phyloP scores from a whole-genome alignment of 495 filamentous ascomycete genomes.

The Penicillium fimorum region DNA sequence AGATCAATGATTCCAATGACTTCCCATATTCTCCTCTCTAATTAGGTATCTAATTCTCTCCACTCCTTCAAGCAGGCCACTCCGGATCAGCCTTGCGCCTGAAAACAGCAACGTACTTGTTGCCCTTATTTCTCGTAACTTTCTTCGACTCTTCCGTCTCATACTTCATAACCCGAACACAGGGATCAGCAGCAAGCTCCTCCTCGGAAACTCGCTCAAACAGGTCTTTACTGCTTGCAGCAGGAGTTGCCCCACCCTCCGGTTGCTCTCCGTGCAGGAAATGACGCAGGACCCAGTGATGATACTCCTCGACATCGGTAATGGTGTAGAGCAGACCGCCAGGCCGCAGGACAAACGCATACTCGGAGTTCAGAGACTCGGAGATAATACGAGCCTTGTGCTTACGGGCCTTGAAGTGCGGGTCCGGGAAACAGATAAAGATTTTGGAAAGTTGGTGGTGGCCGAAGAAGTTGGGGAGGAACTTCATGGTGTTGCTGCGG shows the following conservation, averaged over 20 bases:
- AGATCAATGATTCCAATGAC: neutral
- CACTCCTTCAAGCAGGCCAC: conserved; percentile 49
- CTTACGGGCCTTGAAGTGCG: conserved; percentile 96
- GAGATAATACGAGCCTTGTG: conserved; percentile 95
- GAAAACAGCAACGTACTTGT: conserved; percentile 85
- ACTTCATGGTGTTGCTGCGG: conserved; percentile 96
- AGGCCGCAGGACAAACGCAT: conserved; percentile 81
- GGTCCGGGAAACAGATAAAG: conserved; percentile 98
- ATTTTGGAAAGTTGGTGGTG: conserved; percentile 75
- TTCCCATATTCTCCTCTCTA: neutral
- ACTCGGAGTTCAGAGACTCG: conserved; percentile 83
- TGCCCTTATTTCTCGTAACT: conserved; percentile 83
- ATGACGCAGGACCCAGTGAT: conserved; percentile 87
- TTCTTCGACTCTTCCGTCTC: conserved; percentile 98
- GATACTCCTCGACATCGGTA: conserved; percentile 92
- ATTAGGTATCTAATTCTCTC: neutral
- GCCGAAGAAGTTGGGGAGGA: conserved; percentile 91
- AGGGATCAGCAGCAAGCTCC: conserved; percentile 70
- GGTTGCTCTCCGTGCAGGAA: conserved; percentile 52
- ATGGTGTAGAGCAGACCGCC: conserved; percentile 92
- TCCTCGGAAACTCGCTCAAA: conserved; percentile 57
- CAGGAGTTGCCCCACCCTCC: conserved; percentile 26
- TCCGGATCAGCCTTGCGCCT: conserved; percentile 75
- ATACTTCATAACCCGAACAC: conserved; percentile 74
- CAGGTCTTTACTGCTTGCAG: conserved; percentile 50